These are phyloP conservation scores for Barnettozyma hawaiiensis DNA, from an alignment of 1,139 yeast genomes.

Conservation along the genomic window DNA sequence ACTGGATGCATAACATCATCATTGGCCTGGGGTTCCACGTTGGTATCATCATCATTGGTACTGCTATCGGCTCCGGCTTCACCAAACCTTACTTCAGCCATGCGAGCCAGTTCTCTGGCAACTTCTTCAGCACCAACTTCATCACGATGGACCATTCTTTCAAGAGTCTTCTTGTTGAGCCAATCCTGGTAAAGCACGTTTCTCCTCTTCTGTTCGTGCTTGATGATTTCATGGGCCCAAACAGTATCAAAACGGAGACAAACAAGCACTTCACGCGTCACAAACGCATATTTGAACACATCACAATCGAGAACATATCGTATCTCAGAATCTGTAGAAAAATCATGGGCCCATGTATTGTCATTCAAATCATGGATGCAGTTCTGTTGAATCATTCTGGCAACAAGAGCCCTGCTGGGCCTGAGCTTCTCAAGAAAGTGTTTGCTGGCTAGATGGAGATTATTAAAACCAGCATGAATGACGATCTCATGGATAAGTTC, in stretches of 20 bases:
- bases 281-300: conserved; percentile 15
- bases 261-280: conserved; percentile 11
- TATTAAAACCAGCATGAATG: conserved; percentile 11
- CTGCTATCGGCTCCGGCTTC: neutral
- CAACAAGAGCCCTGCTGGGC: conserved; percentile 13
- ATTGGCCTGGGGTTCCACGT: conserved; percentile 2
- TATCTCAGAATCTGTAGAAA: conserved; percentile 2
- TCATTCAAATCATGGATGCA: conserved; percentile 17
- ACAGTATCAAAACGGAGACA: conserved; percentile 16
- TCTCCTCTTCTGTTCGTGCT: conserved; percentile 18
- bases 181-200: conserved; percentile 16
- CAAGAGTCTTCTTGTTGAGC: conserved; percentile 17
- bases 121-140: conserved; percentile 16
- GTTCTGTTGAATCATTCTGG: conserved; percentile 10
- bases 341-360: neutral
- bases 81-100: conserved; percentile 17
- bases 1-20: conserved; percentile 13
- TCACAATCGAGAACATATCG: conserved; percentile 19
- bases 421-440: conserved; percentile 6
- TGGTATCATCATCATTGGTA: neutral
- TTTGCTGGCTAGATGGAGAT: conserved; percentile 16
- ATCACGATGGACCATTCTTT: conserved; percentile 9
- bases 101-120: conserved; percentile 16
- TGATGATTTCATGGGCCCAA: conserved; percentile 12
- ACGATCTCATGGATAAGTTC: conserved; percentile 22